phyloP scores from a whole-genome alignment of 2,329 filamentous ascomycete species.

The Fonsecaea pedrosoi region DNA sequence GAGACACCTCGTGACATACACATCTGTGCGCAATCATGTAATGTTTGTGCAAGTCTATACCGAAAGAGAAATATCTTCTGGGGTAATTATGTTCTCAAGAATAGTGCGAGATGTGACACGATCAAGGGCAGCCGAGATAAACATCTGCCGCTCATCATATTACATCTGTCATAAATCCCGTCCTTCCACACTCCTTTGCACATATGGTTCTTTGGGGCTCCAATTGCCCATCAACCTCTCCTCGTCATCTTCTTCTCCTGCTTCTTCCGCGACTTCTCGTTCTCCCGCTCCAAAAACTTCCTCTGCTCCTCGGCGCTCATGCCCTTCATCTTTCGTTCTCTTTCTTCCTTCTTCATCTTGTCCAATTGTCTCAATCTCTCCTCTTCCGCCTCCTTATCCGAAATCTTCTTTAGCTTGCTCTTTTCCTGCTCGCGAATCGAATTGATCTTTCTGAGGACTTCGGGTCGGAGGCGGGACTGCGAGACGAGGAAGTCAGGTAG shows the following conservation, averaged over 20 bases:
- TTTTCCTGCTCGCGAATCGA: slow-evolving; percentile 79
- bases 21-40: not conserved
- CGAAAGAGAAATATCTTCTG: not conserved
- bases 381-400: slow-evolving; percentile 73
- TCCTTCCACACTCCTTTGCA: not conserved
- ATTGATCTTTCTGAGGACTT: slow-evolving; percentile 85
- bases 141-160: not conserved
- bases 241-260: slow-evolving; percentile 68
- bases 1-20: not conserved
- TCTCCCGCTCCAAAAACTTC: slow-evolving; percentile 82
- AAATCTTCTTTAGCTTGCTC: slow-evolving; percentile 76
- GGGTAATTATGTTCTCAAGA: not conserved
- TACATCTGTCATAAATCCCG: not conserved
- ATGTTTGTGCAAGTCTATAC: not conserved
- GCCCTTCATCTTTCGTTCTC: slow-evolving; percentile 77
- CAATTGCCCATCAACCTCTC: slow-evolving; percentile 47
- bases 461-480: slow-evolving; percentile 82
- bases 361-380: slow-evolving; percentile 60
- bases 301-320: slow-evolving; percentile 84
- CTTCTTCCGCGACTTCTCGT: slow-evolving; percentile 72
- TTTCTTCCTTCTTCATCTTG: slow-evolving; percentile 83
- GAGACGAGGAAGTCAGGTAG: slow-evolving; percentile 82
- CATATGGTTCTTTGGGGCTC: no score
- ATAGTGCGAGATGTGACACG: not conserved
- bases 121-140: not conserved